phyloP scores from a whole-genome alignment of 805 yeast genomes.

The Nakazawaea ambrosiae region DNA sequence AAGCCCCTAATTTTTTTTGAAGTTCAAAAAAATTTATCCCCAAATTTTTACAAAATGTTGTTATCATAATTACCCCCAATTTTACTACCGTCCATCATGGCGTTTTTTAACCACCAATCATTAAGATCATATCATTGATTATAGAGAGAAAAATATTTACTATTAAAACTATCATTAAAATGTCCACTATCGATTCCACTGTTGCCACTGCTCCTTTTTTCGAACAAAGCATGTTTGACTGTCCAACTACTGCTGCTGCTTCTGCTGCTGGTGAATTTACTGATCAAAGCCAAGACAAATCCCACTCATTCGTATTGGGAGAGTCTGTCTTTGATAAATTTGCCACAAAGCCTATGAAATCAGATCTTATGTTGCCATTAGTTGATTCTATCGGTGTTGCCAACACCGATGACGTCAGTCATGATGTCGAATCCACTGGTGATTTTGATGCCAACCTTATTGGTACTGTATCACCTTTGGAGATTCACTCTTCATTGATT shows the following conservation, averaged over 20 bases:
- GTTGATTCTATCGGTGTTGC: neutral
- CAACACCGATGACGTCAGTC: no score
- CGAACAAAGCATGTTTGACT: no score
- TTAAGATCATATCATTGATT: neutral
- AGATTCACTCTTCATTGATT: constrained; percentile 44
- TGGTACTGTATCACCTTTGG: constrained; percentile 38
- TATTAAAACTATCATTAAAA: neutral
- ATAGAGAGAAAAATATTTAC: neutral
- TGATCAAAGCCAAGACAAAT: constrained; percentile 1
- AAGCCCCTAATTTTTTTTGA: no score
- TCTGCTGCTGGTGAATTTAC: no score
- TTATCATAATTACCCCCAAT: constrained; percentile 1
- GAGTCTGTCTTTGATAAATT: constrained; percentile 25
- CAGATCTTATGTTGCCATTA: neutral
- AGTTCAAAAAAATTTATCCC: no score
- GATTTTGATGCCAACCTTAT: constrained; percentile 1
- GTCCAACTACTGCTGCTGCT: constrained; percentile 10
- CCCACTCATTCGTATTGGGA: constrained; percentile 22
- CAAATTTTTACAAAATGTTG: constrained; percentile 6
- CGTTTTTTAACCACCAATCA: neutral
- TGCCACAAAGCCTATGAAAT: constrained; percentile 9
- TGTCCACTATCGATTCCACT: constrained; percentile 1
- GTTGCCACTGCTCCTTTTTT: constrained; percentile 5
- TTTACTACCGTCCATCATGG: constrained; percentile 5
- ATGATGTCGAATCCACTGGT: neutral